A percentile compares a stretch with the other conserved stretches of the same genome.
Conservation (phyloP, 345 rosid genomes). For the Aegle marmelos region DNA sequence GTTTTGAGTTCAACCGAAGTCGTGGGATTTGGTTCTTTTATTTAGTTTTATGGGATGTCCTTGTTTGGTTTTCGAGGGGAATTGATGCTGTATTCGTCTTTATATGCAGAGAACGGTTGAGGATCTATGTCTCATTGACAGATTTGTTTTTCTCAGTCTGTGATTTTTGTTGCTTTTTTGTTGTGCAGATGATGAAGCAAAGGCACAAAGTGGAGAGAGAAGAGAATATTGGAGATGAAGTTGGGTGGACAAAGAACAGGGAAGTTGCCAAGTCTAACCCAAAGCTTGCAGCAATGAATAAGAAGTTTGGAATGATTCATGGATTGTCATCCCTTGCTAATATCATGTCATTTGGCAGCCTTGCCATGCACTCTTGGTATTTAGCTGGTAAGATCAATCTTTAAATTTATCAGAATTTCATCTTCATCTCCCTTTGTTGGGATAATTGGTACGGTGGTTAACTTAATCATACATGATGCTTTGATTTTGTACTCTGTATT, state of each 20-base stretch:
- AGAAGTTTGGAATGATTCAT: conserved; percentile 99
- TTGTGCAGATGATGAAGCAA: conserved; percentile 88
- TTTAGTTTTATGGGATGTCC: not conserved
- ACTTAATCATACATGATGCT: not conserved
- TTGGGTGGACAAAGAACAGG: conserved; percentile 86
- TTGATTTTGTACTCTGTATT: not conserved
- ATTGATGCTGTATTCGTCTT: not conserved
- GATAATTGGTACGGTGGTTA: not conserved
- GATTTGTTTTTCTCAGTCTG: not conserved
- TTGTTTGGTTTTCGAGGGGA: not conserved
- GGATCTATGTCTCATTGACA: not conserved
- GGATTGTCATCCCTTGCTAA: conserved; percentile 93
- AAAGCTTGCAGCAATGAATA: conserved; percentile 92
- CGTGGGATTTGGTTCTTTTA: not conserved
- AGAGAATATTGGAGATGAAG: conserved; percentile 65
- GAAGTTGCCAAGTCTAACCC: conserved; percentile 81
- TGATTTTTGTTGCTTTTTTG: not conserved
- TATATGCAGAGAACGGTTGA: not conserved
- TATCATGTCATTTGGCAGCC: conserved; percentile 87
- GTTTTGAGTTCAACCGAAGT: not conserved
- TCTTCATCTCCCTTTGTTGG: not conserved
- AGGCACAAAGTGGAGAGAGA: conserved; percentile 96
- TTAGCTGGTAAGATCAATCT: conserved; percentile 86
- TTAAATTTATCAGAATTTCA: conserved; percentile 42
- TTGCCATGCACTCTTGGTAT: conserved; percentile 97